Conservation (phyloP, 2,329 filamentous ascomycete genomes). For the Aureobasidium lini region DNA sequence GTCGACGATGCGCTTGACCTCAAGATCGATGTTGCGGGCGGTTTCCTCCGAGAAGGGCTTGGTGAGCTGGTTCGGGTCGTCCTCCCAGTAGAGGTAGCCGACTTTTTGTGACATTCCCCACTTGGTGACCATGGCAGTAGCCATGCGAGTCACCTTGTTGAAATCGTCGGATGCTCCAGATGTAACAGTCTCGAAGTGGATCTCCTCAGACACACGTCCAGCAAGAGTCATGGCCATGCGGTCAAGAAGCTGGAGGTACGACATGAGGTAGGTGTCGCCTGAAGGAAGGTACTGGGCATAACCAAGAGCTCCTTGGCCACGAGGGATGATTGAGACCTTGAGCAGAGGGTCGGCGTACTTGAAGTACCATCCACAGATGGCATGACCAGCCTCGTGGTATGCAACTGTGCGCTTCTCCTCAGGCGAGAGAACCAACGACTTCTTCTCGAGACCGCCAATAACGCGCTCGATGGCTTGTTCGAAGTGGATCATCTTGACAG, state of each 20-base stretch:
- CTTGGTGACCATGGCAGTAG: slow-evolving; percentile 96
- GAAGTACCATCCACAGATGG: slow-evolving; percentile 98
- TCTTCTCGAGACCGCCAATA: slow-evolving; percentile 93
- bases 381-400: slow-evolving; percentile 96
- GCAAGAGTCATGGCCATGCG: slow-evolving; percentile 99
- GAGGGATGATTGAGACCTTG: slow-evolving; percentile 97
- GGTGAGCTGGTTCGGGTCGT: slow-evolving; percentile 70
- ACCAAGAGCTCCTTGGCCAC: slow-evolving; percentile 84
- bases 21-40: slow-evolving; percentile 81
- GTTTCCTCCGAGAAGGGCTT: slow-evolving; percentile 97
- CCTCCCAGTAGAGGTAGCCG: slow-evolving; percentile 80
- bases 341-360: slow-evolving; percentile 92
- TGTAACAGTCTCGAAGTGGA: slow-evolving; percentile 95
- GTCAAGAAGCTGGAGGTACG: slow-evolving; percentile 91
- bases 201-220: slow-evolving; percentile 87
- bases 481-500: slow-evolving; percentile 83
- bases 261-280: slow-evolving; percentile 92
- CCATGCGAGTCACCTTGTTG: slow-evolving; percentile 95
- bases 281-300: slow-evolving; percentile 96
- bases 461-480: slow-evolving; percentile 97
- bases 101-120: slow-evolving; percentile 98
- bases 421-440: slow-evolving; percentile 85
- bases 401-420: slow-evolving; percentile 94
- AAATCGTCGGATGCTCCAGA: slow-evolving; percentile 95
- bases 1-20: slow-evolving; percentile 86